Evolutionary conservation across 2,329 filamentous ascomycete genomes (phyloP), one percentile per base, ranked within the genome.

Genomic region (Penicillium concentricum): DNA sequence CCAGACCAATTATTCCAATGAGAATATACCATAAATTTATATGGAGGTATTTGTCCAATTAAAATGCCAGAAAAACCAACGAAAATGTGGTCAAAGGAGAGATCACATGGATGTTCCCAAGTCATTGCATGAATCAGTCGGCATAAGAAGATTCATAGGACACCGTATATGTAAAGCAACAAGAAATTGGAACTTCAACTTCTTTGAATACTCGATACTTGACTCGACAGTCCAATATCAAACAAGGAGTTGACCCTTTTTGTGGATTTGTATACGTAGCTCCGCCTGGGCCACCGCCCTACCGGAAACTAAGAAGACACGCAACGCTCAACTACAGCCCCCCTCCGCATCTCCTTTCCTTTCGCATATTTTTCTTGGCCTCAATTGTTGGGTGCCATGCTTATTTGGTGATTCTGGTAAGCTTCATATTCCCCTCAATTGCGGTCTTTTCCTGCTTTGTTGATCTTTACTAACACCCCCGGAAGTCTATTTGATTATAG

Each of bases 401-500:
- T 50, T 59, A 62, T 49, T 65, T 66, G 63, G 64, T 67, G 64
- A 60, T 60, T 58, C 62, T 58, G 39, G 64, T 67, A 56, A 60
- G 63, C 44, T 47, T 41, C 5, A 30, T 54, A 20, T 44, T 35
- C 22, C 12, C 10, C 35, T 54, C 45, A 15, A 32, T 43, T 5
- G 2, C 3, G 3, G 12, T 26, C 12, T 35, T 45, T 32, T 44
- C 34, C 24, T 34, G 12, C 28, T 37, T 48, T 48, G 38, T 46
- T 42, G 34, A 50, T 28, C 28, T 42, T 53, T 59, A 48, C 18
- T 60, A 49, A 62, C 64, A 20, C 56, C 42, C 28, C 53, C 38
- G 51, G 54, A 56, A 66, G 64, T 67, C 64, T 67, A 67, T 67
- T 67, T 66, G 60, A 42, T 56, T 63, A 61, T 68, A 67, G 66